Percentiles rank a stretch among this genome's conserved stretches.
Evolutionary conservation across 129 eudicot genomes (phyloP).

Genomic region (Calendula officinalis): DNA sequence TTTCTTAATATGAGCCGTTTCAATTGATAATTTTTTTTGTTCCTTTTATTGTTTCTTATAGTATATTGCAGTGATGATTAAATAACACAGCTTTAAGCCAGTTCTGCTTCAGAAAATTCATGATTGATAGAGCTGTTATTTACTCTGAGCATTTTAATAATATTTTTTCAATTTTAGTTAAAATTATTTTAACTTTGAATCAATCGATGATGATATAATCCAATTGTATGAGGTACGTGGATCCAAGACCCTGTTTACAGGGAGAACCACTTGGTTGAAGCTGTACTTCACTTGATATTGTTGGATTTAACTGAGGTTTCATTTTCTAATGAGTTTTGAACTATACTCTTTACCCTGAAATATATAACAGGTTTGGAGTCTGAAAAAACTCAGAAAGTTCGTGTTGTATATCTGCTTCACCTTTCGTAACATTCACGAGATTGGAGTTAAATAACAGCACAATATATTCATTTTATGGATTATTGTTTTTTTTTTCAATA

Average conservation of each 20-base stretch:
- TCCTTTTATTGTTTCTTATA: background rate
- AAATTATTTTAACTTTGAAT: background rate
- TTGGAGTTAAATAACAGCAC: background rate
- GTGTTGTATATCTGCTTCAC: conserved; percentile 26
- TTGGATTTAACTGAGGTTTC: conserved; percentile 17
- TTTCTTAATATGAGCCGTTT: too few relatives aligned
- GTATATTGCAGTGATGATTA: conserved; percentile 53
- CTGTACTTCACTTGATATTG: conserved; percentile 18
- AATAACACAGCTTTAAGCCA: conserved; percentile 74
- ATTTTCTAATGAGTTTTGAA: conserved; percentile 8
- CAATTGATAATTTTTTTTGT: too few relatives aligned
- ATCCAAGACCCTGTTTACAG: conserved; percentile 25
- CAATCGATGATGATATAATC: conserved; percentile 15
- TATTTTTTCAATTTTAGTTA: background rate
- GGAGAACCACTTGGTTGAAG: conserved; percentile 32
- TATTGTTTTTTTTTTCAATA: too few relatives aligned
- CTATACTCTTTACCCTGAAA: conserved; percentile 16
- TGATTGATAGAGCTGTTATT: conserved; percentile 83
- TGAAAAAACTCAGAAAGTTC: conserved; percentile 12
- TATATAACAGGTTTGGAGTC: conserved; percentile 13
- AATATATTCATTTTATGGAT: background rate
- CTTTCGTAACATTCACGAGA: conserved; percentile 18
- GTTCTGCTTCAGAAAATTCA: conserved; percentile 92
- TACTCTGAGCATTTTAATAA: conserved; percentile 48
- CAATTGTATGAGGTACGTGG: conserved; percentile 22